A percentile compares a stretch with the other conserved stretches of the same genome.
These are phyloP conservation scores for Cordyceps tenuipes DNA, from an alignment of 2,329 filamentous ascomycete genomes.

Conservation along the genomic window DNA sequence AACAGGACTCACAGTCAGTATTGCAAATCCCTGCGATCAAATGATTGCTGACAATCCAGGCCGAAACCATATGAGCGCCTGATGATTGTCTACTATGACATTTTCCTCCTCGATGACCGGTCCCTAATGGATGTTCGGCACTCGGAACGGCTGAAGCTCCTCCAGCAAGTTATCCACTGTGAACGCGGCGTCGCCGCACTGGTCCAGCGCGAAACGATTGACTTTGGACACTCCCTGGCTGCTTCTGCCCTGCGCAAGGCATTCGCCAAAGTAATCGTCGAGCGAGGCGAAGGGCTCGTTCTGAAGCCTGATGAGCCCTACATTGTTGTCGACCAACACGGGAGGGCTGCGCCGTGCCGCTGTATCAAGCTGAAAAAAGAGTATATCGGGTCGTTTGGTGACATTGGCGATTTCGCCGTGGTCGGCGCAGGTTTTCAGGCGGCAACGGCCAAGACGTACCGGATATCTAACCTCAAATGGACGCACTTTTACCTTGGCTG, in stretches of 20 bases:
- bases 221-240: constrained; percentile 50
- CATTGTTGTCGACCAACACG: constrained; percentile 44
- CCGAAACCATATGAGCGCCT: constrained; percentile 43
- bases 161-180: constrained; percentile 46
- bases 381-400: constrained; percentile 68
- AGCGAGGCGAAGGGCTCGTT: constrained; percentile 68
- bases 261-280: constrained; percentile 59
- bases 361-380: constrained; percentile 86
- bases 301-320: constrained; percentile 76
- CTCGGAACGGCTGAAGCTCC: constrained; percentile 49
- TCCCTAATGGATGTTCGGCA: constrained; percentile 45
- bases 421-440: constrained; percentile 67
- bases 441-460: constrained; percentile 48
- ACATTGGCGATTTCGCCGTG: constrained; percentile 74
- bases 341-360: constrained; percentile 32
- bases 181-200: constrained; percentile 56
- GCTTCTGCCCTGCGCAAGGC: constrained; percentile 47
- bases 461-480: constrained; percentile 53
- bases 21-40: background rate
- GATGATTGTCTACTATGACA: constrained; percentile 55
- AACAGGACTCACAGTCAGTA: constrained; percentile 58
- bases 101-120: constrained; percentile 44
- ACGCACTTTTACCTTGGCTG: constrained; percentile 78
- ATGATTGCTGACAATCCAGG: constrained; percentile 26
- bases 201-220: constrained; percentile 57